Evolutionary conservation across 208 protist genomes (phyloP).

Genomic region (Trypanosoma grayi): DNA sequence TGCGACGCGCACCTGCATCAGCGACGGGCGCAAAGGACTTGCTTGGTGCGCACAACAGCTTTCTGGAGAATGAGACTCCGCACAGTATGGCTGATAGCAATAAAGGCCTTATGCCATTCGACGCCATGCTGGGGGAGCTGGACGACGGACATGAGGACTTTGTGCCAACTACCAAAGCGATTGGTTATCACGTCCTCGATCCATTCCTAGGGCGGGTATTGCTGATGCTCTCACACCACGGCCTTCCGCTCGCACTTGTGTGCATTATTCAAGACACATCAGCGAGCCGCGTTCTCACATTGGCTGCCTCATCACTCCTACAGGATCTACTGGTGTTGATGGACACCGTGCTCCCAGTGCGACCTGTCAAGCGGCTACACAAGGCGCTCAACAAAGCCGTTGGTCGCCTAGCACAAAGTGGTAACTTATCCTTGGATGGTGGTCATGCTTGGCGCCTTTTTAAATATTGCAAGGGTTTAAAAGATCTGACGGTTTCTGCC

Average conservation of each 20-base stretch:
- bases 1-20: slow-evolving; percentile 36
- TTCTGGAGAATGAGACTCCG: too few species aligned
- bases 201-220: slow-evolving; percentile 69
- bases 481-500: slow-evolving; percentile 1
- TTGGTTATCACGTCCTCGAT: slow-evolving; percentile 85
- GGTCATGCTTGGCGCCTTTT: slow-evolving; percentile 61
- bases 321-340: slow-evolving; percentile 86
- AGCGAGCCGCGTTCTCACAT: slow-evolving; percentile 43
- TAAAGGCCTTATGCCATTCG: background rate
- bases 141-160: slow-evolving; percentile 30
- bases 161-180: slow-evolving; percentile 80
- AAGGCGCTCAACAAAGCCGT: slow-evolving; percentile 73
- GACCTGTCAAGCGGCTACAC: slow-evolving; percentile 71
- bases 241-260: slow-evolving; percentile 81
- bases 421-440: slow-evolving; percentile 56
- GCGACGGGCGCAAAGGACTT: too few species aligned
- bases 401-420: slow-evolving; percentile 54
- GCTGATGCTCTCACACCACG: slow-evolving; percentile 74
- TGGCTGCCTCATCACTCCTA: slow-evolving; percentile 62
- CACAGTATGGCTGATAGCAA: background rate
- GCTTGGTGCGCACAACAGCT: too few species aligned
- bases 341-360: slow-evolving; percentile 82
- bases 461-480: slow-evolving; percentile 34
- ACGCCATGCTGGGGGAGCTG: slow-evolving; percentile 5
- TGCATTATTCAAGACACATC: slow-evolving; percentile 52